Evolutionary conservation across 345 rosid genomes (phyloP).

Genomic region (Eucalyptus erythrocorys): DNA sequence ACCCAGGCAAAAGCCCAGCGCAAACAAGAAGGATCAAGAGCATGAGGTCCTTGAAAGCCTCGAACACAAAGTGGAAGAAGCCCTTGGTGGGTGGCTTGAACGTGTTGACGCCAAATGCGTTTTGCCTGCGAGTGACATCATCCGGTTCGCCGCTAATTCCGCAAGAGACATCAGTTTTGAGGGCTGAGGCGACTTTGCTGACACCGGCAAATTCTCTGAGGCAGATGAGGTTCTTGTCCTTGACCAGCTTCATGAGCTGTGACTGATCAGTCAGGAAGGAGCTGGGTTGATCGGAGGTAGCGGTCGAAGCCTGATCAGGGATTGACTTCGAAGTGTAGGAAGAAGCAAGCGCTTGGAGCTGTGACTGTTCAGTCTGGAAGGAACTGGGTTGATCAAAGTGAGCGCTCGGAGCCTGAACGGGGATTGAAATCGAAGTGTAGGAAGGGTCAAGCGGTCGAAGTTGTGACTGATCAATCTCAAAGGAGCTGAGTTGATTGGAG

Average conservation of each 20-base stretch:
- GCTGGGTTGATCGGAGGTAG: constrained; percentile 17
- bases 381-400: no score
- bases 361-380: no score
- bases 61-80: constrained; percentile 25
- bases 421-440: no score
- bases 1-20: constrained; percentile 45
- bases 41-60: constrained; percentile 35
- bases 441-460: no score
- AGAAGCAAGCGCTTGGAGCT: neutral
- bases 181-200: constrained; percentile 14
- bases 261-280: constrained; percentile 12
- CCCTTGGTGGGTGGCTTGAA: constrained; percentile 19
- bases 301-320: constrained; percentile 32
- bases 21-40: constrained; percentile 39
- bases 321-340: constrained; percentile 5
- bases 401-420: no score
- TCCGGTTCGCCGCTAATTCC: constrained; percentile 8
- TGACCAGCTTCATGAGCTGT: constrained; percentile 23
- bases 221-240: constrained; percentile 12
- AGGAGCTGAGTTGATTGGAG: no score
- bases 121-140: no score
- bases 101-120: no score
- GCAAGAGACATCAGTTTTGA: constrained; percentile 7
- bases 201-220: constrained; percentile 27
- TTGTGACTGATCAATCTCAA: no score